A percentile compares a stretch with the other conserved stretches of the same genome.
These are phyloP conservation scores for Solanum appendiculatum DNA, from an alignment of 257 asterid genomes.

Conservation along the genomic window DNA sequence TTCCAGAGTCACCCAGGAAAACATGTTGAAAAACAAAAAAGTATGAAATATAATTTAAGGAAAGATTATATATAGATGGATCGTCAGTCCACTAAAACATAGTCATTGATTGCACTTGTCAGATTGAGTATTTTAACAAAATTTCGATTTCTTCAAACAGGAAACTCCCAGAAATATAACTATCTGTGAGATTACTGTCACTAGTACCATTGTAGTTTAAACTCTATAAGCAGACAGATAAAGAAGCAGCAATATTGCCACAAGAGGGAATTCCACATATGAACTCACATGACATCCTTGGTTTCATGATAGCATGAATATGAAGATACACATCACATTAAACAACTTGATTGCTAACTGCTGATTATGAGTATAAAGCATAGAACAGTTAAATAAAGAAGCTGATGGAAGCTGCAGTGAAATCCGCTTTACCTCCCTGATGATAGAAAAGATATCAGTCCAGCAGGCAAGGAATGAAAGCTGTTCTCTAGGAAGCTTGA, in stretches of 20 bases:
- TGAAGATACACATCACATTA: background rate
- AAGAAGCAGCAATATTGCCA: background rate
- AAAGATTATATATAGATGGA: background rate
- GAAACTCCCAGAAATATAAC: background rate
- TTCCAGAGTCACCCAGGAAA: background rate
- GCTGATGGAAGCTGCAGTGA: background rate
- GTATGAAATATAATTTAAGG: background rate
- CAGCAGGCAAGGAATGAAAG: slow-evolving; percentile 43
- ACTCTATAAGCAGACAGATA: background rate
- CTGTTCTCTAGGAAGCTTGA: slow-evolving; percentile 62
- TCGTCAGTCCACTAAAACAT: background rate
- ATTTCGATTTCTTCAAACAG: background rate
- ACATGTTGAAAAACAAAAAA: background rate
- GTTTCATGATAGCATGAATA: background rate
- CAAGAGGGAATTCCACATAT: background rate
- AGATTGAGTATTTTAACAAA: background rate
- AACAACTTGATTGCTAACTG: background rate
- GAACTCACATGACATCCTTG: background rate
- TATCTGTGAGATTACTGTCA: background rate
- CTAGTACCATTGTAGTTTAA: background rate
- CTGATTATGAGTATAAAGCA: background rate
- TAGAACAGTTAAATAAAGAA: background rate
- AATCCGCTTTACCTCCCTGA: slow-evolving; percentile 53
- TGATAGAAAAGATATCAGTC: slow-evolving; percentile 53
- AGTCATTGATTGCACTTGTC: background rate